Conservation (phyloP, 768 basidiomycete genomes). For the Leucosporidium creatinivorum region DNA sequence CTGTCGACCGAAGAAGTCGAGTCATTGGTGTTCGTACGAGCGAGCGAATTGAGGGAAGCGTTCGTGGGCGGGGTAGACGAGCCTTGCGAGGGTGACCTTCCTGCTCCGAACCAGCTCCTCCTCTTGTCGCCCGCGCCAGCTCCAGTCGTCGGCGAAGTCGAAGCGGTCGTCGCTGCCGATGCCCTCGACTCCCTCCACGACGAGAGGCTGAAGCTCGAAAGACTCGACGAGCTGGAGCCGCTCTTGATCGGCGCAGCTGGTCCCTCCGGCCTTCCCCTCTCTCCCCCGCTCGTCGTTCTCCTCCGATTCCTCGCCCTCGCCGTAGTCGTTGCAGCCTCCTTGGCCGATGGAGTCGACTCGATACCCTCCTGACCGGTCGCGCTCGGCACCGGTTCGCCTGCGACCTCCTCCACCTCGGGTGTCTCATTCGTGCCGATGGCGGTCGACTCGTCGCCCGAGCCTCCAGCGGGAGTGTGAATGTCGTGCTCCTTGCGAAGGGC, state of each 20-base stretch:
- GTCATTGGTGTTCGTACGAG: too few relatives aligned
- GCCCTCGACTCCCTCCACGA: not conserved
- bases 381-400: not conserved
- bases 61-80: too few relatives aligned
- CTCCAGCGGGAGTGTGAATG: constrained; percentile 9
- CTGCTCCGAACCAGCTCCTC: constrained; percentile 20
- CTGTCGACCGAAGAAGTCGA: too few relatives aligned
- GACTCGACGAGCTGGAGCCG: not conserved
- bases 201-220: constrained; percentile 6
- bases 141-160: not conserved
- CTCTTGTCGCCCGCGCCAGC: not conserved
- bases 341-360: not conserved
- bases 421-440: constrained; percentile 3
- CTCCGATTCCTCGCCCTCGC: not conserved
- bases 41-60: too few relatives aligned
- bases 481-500: constrained; percentile 45
- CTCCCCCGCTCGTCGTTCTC: not conserved
- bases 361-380: constrained; percentile 1
- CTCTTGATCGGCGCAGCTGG: not conserved
- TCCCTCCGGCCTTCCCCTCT: too few relatives aligned
- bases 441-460: constrained; percentile 3
- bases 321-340: not conserved
- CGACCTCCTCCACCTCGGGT: not conserved
- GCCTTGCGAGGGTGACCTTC: too few relatives aligned
- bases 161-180: not conserved